These are phyloP conservation scores for Camelina hispida DNA, from an alignment of 345 rosid species.

Conservation along the genomic window DNA sequence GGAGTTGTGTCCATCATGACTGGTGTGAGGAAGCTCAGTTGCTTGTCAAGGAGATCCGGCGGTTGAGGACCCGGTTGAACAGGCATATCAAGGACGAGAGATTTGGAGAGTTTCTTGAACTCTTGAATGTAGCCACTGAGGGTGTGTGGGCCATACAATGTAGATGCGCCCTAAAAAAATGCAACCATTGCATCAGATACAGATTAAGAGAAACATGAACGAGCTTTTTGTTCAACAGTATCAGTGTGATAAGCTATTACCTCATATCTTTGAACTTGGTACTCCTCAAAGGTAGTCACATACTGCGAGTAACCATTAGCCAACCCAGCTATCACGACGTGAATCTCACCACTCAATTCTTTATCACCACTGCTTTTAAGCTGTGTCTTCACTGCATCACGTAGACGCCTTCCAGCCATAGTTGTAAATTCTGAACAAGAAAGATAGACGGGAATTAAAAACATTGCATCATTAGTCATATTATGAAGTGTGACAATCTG, in stretches of 20 bases:
- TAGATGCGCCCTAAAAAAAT: constrained; percentile 85
- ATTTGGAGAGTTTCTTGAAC: constrained; percentile 76
- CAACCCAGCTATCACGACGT: constrained; percentile 91
- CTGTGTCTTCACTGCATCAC: constrained; percentile 83
- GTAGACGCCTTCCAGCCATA: constrained; percentile 99
- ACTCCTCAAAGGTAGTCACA: constrained; percentile 93
- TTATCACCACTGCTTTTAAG: constrained; percentile 57
- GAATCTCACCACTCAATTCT: constrained; percentile 56
- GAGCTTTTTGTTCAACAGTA: neutral
- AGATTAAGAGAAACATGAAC: constrained; percentile 19
- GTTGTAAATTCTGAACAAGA: constrained; percentile 82
- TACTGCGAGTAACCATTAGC: constrained; percentile 94
- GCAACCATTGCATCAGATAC: constrained; percentile 27
- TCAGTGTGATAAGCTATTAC: constrained; percentile 49
- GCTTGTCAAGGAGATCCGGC: constrained; percentile 77
- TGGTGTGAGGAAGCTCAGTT: constrained; percentile 85
- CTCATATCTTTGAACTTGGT: constrained; percentile 93
- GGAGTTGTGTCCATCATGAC: constrained; percentile 87
- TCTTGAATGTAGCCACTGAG: constrained; percentile 92
- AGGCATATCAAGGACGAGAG: constrained; percentile 59
- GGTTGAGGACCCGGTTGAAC: constrained; percentile 75
- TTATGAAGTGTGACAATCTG: constrained; percentile 24
- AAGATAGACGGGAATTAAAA: constrained; percentile 15
- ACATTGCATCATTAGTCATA: neutral
- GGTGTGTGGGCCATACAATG: constrained; percentile 90